Percentiles rank a stretch among this genome's conserved stretches.
Evolutionary conservation across 768 basidiomycete genomes (phyloP).

Genomic region (Candolleomyces efflorescens): DNA sequence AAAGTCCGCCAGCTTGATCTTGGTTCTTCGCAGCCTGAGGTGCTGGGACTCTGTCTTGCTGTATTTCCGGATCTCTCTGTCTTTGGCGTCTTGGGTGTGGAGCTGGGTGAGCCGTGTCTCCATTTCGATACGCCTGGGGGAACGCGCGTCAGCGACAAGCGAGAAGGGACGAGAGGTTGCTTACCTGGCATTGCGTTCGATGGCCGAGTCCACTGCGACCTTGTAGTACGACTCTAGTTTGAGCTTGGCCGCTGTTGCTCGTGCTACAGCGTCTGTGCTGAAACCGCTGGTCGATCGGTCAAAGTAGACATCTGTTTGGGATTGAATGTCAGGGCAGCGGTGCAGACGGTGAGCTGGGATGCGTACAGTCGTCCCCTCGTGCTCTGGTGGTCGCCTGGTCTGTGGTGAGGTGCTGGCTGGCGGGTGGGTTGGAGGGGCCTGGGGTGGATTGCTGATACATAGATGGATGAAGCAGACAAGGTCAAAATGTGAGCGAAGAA

Average conservation of each 20-base stretch:
- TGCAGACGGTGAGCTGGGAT: constrained; percentile 3
- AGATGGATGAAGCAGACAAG: constrained; percentile 25
- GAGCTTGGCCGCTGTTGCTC: constrained; percentile 90
- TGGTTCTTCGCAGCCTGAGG: constrained; percentile 87
- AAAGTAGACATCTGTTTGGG: constrained; percentile 86
- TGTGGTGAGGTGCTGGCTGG: constrained; percentile 29
- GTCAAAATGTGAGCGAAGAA: background rate
- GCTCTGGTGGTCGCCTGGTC: constrained; percentile 33
- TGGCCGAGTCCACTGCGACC: constrained; percentile 94
- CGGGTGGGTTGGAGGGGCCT: constrained; percentile 14
- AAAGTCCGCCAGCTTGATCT: constrained; percentile 92
- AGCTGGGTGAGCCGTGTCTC: constrained; percentile 81
- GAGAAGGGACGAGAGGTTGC: background rate
- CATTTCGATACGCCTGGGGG: constrained; percentile 76
- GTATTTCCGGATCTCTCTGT: constrained; percentile 82
- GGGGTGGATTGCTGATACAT: constrained; percentile 25
- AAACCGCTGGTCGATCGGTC: constrained; percentile 80
- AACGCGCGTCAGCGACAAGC: constrained; percentile 4
- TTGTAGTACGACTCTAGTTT: constrained; percentile 99
- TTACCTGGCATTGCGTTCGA: constrained; percentile 91
- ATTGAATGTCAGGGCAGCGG: constrained; percentile 5
- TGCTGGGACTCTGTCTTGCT: constrained; percentile 86
- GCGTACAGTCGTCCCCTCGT: constrained; percentile 43
- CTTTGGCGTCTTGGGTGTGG: constrained; percentile 75
- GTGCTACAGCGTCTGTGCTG: constrained; percentile 82